Evolutionary conservation across 2,329 filamentous ascomycete species (phyloP).

Genomic region (Fusarium globosum): DNA sequence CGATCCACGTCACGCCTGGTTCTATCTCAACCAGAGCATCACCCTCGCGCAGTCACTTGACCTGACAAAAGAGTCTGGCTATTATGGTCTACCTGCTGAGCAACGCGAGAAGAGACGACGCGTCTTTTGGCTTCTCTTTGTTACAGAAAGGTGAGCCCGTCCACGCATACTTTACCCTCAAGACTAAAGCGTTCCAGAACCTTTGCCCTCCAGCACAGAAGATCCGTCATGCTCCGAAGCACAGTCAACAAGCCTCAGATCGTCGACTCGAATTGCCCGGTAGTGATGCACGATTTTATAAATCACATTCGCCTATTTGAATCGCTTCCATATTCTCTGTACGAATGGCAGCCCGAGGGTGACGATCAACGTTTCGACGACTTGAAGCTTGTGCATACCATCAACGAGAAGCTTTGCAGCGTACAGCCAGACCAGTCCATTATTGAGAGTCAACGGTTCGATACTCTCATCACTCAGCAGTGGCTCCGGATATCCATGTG

Average conservation of each 20-base stretch:
- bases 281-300: slow-evolving; percentile 50
- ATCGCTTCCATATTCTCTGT: slow-evolving; percentile 43
- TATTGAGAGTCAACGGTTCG: slow-evolving; percentile 49
- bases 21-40: slow-evolving; percentile 50
- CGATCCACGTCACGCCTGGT: slow-evolving; percentile 45
- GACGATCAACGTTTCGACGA: slow-evolving; percentile 35
- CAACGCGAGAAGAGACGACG: slow-evolving; percentile 47
- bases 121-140: slow-evolving; percentile 51
- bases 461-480: slow-evolving; percentile 49
- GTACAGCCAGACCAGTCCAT: slow-evolving; percentile 45
- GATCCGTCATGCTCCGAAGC: slow-evolving; percentile 46
- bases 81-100: slow-evolving; percentile 29
- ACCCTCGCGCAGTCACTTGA: slow-evolving; percentile 45
- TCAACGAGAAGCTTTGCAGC: slow-evolving; percentile 45
- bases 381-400: slow-evolving; percentile 38
- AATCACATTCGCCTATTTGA: slow-evolving; percentile 50
- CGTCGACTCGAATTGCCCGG: slow-evolving; percentile 47
- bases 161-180: fast-evolving
- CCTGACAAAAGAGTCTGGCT: slow-evolving; percentile 44
- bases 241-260: slow-evolving; percentile 47
- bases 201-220: slow-evolving; percentile 47
- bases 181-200: slow-evolving; percentile 29
- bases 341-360: slow-evolving; percentile 46
- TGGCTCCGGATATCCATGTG: slow-evolving; percentile 50
- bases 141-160: slow-evolving; percentile 43